Evolutionary conservation across 1,139 yeast genomes (phyloP), one percentile per base, ranked within the genome.

Genomic region (Nakaseomyces delphensis): DNA sequence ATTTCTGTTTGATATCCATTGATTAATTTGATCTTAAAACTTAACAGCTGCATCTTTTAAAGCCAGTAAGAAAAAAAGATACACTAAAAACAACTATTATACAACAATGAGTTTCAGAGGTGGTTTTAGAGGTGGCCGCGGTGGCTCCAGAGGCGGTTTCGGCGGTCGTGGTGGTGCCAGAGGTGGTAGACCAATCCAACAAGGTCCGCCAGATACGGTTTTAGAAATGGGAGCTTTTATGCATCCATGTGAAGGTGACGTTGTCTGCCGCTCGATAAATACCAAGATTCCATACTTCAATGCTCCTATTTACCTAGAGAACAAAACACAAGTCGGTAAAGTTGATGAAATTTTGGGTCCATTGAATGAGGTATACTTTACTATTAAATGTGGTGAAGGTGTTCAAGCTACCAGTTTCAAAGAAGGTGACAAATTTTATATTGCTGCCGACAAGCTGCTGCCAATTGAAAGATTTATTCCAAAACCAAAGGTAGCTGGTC

Each of bases 311-410:
- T 93, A 83, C 65, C 76, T 91, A 55, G 97, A 91, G 65, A 91
- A 91, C 74, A 83, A 82, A 73, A 83, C 95, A 24, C 93, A 84
- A 62, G 80, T 93, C 43, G 99, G 99, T 57, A 93, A 93, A 68
- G 95, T 93, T 46, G 99, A 93, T 64, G 99, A 93, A 71, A 91
- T 93, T 53, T 74, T 93, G 57, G 99, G 99, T 42, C 97, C 98
- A 43, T 70, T 93, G 63, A 91, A 91, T 64, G 98, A 93, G 67
- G 97, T 91, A 15, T 89, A 76, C 64, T 93, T 93, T 76, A 93
- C 98, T 40, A 79, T 93, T 56, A 91, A 93, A 70, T 91, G 96
- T 47, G 73, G 83, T 42, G 98, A 93, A 62, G 99, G 99, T 60
- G 93, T 91, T 44, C 91, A 84, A 65, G 96, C 97, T 43, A 69